These are phyloP conservation scores for Ophiognomonia clavigignenti-juglandacearum DNA, from an alignment of 2,329 filamentous ascomycete species.

Conservation along the genomic window DNA sequence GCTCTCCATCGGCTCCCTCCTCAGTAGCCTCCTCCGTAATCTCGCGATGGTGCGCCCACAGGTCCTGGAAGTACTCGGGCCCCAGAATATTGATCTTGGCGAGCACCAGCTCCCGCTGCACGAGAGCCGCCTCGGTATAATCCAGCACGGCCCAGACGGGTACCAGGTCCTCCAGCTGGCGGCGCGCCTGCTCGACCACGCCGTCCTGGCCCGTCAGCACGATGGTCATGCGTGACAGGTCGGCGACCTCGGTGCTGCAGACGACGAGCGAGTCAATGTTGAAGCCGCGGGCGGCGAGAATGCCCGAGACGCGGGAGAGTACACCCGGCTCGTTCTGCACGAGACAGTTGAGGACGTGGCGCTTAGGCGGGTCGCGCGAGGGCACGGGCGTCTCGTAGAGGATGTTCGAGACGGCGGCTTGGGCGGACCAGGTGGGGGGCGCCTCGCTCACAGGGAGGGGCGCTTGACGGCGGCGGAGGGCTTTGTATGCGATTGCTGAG, in stretches of 20 bases:
- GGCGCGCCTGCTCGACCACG: constrained; percentile 91
- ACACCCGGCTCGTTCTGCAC: constrained; percentile 99
- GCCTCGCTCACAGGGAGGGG: constrained; percentile 76
- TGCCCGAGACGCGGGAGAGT: constrained; percentile 91
- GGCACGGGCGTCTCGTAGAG: constrained; percentile 95
- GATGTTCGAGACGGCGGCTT: constrained; percentile 94
- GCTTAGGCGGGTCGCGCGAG: constrained; percentile 78
- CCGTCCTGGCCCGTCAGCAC: constrained; percentile 94
- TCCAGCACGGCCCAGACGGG: constrained; percentile 98
- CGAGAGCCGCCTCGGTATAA: constrained; percentile 87
- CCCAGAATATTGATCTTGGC: constrained; percentile 96
- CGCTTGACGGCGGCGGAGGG: constrained; percentile 83
- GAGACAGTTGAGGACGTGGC: constrained; percentile 95
- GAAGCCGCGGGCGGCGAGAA: constrained; percentile 92
- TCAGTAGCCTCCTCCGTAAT: constrained; percentile 52
- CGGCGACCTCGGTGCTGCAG: constrained; percentile 94
- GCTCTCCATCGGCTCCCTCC: constrained; percentile 29
- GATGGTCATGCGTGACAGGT: constrained; percentile 97
- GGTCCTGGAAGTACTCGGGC: constrained; percentile 96
- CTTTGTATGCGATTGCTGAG: constrained; percentile 94
- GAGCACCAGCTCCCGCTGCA: constrained; percentile 90
- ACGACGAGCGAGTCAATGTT: constrained; percentile 99
- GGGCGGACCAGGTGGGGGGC: constrained; percentile 78
- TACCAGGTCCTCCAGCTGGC: constrained; percentile 93
- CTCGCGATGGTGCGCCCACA: constrained; percentile 91